Conservation (phyloP, 2,329 filamentous ascomycete genomes). For the Rhynchosporium secalis region DNA sequence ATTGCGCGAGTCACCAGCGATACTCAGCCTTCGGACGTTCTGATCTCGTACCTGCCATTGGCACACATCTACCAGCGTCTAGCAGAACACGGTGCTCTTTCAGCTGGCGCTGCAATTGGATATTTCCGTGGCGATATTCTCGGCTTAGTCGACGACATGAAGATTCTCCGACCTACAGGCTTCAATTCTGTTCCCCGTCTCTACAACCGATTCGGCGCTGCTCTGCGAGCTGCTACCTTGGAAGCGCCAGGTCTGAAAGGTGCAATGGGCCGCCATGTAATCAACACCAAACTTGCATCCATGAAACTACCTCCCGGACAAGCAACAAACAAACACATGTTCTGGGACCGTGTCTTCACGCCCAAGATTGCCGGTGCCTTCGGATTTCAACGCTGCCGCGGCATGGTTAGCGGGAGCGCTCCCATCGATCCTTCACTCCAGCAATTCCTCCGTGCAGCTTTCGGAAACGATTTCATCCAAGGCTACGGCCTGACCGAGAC, state of each 20-base stretch:
- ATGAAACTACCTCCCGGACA: slow-evolving; percentile 70
- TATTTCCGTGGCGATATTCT: slow-evolving; percentile 93
- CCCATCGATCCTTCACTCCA: slow-evolving; percentile 88
- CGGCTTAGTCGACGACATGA: slow-evolving; percentile 86
- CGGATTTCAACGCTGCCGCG: slow-evolving; percentile 70
- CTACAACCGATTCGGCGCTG: slow-evolving; percentile 85
- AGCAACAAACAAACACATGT: slow-evolving; percentile 74
- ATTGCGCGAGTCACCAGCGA: slow-evolving; percentile 56
- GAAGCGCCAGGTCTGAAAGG: slow-evolving; percentile 80
- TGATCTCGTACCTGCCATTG: slow-evolving; percentile 86
- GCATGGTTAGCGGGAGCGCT: slow-evolving; percentile 85
- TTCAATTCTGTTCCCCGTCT: slow-evolving; percentile 90
- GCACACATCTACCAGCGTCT: slow-evolving; percentile 94
- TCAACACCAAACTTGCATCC: slow-evolving; percentile 76
- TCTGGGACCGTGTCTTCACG: slow-evolving; percentile 88
- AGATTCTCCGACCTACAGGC: slow-evolving; percentile 76
- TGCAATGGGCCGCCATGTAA: slow-evolving; percentile 74
- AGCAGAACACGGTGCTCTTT: slow-evolving; percentile 72
- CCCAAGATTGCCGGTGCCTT: slow-evolving; percentile 83
- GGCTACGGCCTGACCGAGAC: slow-evolving; percentile 95
- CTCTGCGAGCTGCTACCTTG: slow-evolving; percentile 76
- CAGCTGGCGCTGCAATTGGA: slow-evolving; percentile 73
- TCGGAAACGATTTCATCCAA: slow-evolving; percentile 76
- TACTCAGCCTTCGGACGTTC: slow-evolving; percentile 56
- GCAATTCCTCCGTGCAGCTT: slow-evolving; percentile 81